phyloP scores from a whole-genome alignment of 345 rosid species.

The Eucalyptus viminalis region DNA sequence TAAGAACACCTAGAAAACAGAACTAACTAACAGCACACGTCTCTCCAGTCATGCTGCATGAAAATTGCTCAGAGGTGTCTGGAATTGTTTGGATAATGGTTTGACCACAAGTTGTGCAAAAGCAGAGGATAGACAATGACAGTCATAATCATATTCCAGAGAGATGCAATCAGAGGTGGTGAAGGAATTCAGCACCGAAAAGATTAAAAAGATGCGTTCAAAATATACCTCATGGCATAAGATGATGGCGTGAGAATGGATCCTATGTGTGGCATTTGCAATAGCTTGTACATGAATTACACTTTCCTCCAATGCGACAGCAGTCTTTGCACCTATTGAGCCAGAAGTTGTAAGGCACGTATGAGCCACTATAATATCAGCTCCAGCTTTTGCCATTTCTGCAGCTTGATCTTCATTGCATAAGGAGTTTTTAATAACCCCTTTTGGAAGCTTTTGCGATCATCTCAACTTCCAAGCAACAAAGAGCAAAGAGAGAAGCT shows the following conservation, averaged over 20 bases:
- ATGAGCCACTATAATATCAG: constrained; percentile 90
- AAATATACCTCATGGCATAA: constrained; percentile 74
- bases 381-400: constrained; percentile 95
- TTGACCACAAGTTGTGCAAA: not conserved
- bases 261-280: constrained; percentile 63
- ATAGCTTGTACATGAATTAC: constrained; percentile 70
- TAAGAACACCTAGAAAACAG: not conserved
- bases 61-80: not conserved
- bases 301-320: constrained; percentile 69
- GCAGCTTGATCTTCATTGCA: constrained; percentile 54
- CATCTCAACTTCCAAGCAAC: constrained; percentile 82
- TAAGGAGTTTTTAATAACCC: constrained; percentile 93
- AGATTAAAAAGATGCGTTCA: not conserved
- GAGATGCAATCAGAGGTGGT: not conserved
- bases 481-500: not conserved
- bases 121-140: not conserved
- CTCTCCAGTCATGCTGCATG: not conserved
- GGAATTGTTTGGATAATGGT: not conserved
- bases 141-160: not conserved
- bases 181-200: not conserved
- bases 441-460: constrained; percentile 67
- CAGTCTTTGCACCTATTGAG: constrained; percentile 79
- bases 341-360: constrained; percentile 94
- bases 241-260: constrained; percentile 50
- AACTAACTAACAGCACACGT: not conserved